phyloP scores from a whole-genome alignment of 2,329 filamentous ascomycete genomes.

The Alternaria rosae region DNA sequence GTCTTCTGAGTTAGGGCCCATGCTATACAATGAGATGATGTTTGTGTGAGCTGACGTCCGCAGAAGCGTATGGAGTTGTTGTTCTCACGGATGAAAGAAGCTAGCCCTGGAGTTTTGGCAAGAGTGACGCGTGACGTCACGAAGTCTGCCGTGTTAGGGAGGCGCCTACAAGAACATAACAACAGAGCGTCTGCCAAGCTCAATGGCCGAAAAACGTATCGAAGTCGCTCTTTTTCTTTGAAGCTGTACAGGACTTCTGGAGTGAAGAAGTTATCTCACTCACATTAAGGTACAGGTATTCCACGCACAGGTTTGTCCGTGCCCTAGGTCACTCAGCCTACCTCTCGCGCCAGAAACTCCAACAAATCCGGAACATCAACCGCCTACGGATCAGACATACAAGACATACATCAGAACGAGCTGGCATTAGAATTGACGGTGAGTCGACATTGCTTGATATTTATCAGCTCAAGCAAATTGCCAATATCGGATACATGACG shows the following conservation, averaged over 20 bases:
- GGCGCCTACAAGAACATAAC: background rate
- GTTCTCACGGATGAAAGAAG: background rate
- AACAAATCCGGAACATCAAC: background rate
- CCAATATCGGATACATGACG: background rate
- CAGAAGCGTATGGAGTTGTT: background rate
- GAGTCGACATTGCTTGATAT: background rate
- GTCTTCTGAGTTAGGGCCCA: background rate
- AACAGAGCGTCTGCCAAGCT: background rate
- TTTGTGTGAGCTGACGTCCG: background rate
- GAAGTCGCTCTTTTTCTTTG: background rate
- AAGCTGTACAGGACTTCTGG: background rate
- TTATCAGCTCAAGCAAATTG: background rate
- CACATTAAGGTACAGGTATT: background rate
- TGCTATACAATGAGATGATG: background rate
- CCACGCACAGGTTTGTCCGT: background rate
- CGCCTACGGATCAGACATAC: background rate
- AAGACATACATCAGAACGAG: background rate
- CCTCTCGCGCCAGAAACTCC: background rate
- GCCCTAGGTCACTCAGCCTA: background rate
- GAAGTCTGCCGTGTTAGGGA: background rate
- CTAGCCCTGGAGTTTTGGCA: background rate
- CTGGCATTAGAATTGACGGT: background rate
- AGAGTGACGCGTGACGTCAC: background rate
- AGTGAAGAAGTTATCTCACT: background rate
- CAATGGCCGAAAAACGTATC: background rate